Evolutionary conservation across 2,329 filamentous ascomycete species (phyloP).

Genomic region (Cryphonectria naterciae): DNA sequence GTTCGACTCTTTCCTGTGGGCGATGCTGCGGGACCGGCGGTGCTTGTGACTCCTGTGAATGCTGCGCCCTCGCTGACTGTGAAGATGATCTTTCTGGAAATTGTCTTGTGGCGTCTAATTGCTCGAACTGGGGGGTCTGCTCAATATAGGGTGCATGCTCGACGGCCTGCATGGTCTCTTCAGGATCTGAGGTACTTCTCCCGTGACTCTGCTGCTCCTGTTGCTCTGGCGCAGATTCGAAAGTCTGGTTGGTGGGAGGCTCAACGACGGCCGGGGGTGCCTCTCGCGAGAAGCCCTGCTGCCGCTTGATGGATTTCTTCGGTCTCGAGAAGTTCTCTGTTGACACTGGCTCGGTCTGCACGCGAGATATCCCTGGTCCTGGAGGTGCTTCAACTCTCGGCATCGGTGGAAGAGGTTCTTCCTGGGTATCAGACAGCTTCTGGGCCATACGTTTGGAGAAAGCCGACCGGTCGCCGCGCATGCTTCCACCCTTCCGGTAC

Average conservation of each 20-base stretch:
- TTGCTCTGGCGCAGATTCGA: constrained; percentile 9
- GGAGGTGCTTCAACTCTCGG: constrained; percentile 51
- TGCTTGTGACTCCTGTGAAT: constrained; percentile 44
- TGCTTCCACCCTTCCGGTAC: constrained; percentile 82
- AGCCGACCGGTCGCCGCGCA: constrained; percentile 75
- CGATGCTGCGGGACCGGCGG: constrained; percentile 28
- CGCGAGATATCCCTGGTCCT: constrained; percentile 60
- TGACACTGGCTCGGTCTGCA: constrained; percentile 71
- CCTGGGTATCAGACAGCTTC: constrained; percentile 64
- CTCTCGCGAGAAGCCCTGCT: constrained; percentile 55
- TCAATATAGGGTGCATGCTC: constrained; percentile 67
- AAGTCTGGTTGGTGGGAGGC: constrained; percentile 15
- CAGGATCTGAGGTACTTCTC: constrained; percentile 39
- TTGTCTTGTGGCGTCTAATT: constrained; percentile 41
- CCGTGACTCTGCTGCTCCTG: constrained; percentile 34
- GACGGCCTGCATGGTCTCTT: constrained; percentile 60
- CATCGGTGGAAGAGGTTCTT: constrained; percentile 46
- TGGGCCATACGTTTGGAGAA: constrained; percentile 73
- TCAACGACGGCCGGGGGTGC: constrained; percentile 33
- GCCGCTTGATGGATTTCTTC: constrained; percentile 49
- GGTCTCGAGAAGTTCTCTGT: constrained; percentile 68
- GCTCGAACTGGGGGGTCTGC: constrained; percentile 55
- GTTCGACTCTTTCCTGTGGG: constrained; percentile 30
- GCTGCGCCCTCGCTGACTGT: constrained; percentile 48
- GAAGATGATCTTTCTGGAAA: constrained; percentile 61